These are phyloP conservation scores for Cercophora samala DNA, from an alignment of 495 filamentous ascomycete genomes.

Conservation along the genomic window DNA sequence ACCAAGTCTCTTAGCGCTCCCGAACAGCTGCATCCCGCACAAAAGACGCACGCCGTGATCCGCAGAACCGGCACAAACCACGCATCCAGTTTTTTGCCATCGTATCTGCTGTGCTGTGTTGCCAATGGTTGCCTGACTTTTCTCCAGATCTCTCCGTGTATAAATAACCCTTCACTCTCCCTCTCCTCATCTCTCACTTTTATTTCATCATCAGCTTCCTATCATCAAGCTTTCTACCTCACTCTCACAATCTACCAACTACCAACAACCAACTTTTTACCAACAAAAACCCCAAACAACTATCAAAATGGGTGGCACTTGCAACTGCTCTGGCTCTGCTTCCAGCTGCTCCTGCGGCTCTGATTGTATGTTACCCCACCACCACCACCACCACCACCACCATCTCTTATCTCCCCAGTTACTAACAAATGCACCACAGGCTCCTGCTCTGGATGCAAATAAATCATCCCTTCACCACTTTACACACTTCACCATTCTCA, in stretches of 20 bases:
- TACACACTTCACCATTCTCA: too few species aligned
- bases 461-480: constrained; percentile 8
- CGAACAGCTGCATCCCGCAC: constrained; percentile 8
- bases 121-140: background rate
- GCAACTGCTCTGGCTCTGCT: constrained; percentile 44
- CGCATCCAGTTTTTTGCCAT: constrained; percentile 10
- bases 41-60: constrained; percentile 19
- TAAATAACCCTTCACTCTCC: background rate
- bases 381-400: background rate
- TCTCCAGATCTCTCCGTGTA: background rate
- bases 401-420: too few species aligned
- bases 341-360: constrained; percentile 40
- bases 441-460: constrained; percentile 42
- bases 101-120: background rate
- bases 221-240: constrained; percentile 14
- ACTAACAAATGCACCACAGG: constrained; percentile 25
- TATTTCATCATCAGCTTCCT: constrained; percentile 11
- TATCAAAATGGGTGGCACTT: constrained; percentile 47
- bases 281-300: constrained; percentile 24
- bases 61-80: constrained; percentile 20
- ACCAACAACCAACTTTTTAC: background rate
- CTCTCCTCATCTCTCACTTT: constrained; percentile 9
- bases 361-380: constrained; percentile 36
- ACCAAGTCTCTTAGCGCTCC: background rate
- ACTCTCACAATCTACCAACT: constrained; percentile 20